Base-by-base conservation (phyloP, 2,329 filamentous ascomycete genomes). In the Fusarium heterosporum region DNA sequence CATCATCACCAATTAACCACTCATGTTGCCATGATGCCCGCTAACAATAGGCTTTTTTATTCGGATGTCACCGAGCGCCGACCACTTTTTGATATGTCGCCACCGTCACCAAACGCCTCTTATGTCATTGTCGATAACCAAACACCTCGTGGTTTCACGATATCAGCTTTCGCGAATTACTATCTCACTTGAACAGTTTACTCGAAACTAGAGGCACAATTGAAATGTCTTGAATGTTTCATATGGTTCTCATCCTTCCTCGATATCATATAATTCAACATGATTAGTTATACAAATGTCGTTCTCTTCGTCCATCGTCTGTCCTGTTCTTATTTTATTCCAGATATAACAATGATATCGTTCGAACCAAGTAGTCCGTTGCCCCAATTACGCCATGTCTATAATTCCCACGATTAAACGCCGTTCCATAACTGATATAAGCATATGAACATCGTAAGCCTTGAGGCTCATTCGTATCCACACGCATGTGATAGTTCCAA, bases 281-380 rank as follows among this genome's bases (percentile, higher is more conserved):
- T 66, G 72, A 73, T 72, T 69, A 68, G 61, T 61, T 61, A 28
- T 72, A 72, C 69, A 72, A 64, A 32, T 54, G 54, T 63, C 52
- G 47, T 64, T 38, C 42, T 53, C 39, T 53, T 55, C 42, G 32
- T 60, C 59, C 49, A 38, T 55, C 42, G 25, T 51, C 41, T 61
- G 45, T 40, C 36, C 42, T 55, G 16, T 38, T 47, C 51, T 49
- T 59, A 47, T 55, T 69, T 55, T 69, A 46, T 45, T 52, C 36
- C 28, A 46, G 49, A 40, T 61, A 50, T 65, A 51, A 38, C 57
- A 49, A 29, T 59, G 34, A 32, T 57, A 46, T 64, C 54, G 14
- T 58, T 41, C 53, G 42, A 51, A 34, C 46, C 51, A 45, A 55
- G 28, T 17, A 57, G 36, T 41, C 55, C 47, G 40, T 38, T 52